Conservation (phyloP, 2,329 filamentous ascomycete species). For the Trichoderma sp. region DNA sequence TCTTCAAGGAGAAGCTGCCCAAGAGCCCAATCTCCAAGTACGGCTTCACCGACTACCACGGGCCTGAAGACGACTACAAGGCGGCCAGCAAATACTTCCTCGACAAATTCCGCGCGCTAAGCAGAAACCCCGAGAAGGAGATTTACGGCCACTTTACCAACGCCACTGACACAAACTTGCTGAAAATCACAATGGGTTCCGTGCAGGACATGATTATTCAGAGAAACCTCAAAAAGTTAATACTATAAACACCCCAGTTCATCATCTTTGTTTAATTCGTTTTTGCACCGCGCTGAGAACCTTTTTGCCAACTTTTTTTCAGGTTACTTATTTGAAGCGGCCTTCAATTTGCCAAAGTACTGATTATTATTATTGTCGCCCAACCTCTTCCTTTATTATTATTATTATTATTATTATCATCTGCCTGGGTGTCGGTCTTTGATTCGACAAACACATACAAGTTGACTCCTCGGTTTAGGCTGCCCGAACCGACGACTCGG, state of each 20-base stretch:
- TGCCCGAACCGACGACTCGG: conserved; percentile 13
- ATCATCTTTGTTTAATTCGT: conserved; percentile 35
- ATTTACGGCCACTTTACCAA: conserved; percentile 99
- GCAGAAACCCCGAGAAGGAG: conserved; percentile 88
- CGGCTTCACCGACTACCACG: conserved; percentile 90
- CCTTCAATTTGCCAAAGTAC: conserved; percentile 1
- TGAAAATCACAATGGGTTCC: conserved; percentile 78
- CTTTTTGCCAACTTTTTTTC: conserved; percentile 5
- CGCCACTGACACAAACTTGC: conserved; percentile 84
- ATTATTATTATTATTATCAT: neutral
- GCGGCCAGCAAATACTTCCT: conserved; percentile 98
- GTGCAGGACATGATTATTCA: conserved; percentile 95
- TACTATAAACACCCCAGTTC: conserved; percentile 42
- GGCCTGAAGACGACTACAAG: conserved; percentile 84
- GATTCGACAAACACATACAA: neutral
- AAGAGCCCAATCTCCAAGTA: conserved; percentile 75
- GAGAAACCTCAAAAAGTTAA: conserved; percentile 89
- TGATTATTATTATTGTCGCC: conserved; percentile 1
- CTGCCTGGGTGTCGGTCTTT: neutral
- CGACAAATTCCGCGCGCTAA: conserved; percentile 96
- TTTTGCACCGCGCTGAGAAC: neutral
- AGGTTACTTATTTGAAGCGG: conserved; percentile 15
- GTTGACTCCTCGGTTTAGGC: conserved; percentile 4
- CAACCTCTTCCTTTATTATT: neutral
- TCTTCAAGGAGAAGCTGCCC: conserved; percentile 85